Conservation (phyloP, 2,329 filamentous ascomycete genomes). For the Septoria petroselini region DNA sequence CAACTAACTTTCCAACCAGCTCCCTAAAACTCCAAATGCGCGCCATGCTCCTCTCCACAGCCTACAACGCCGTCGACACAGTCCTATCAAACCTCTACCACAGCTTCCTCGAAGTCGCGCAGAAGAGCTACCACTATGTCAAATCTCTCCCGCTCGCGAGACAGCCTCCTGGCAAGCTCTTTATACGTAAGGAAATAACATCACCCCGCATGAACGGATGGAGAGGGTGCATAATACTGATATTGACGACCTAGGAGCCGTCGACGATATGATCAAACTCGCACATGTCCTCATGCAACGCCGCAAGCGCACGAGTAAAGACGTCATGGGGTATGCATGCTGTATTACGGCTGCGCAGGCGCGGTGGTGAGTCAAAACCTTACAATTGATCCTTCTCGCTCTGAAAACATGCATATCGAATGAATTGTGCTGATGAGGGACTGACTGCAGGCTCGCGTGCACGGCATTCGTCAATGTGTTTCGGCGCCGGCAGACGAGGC, state of each 20-base stretch:
- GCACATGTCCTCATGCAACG: constrained; percentile 63
- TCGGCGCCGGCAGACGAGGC: constrained; percentile 66
- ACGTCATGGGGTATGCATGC: constrained; percentile 52
- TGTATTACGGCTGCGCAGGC: constrained; percentile 60
- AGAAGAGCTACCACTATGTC: constrained; percentile 64
- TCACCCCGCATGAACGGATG: neutral
- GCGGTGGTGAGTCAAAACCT: constrained; percentile 52
- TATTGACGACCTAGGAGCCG: constrained; percentile 63
- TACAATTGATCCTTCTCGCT: neutral
- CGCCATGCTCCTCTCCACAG: constrained; percentile 76
- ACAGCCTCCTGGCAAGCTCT: constrained; percentile 58
- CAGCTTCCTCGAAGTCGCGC: constrained; percentile 74
- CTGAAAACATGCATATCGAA: no score
- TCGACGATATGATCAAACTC: constrained; percentile 63
- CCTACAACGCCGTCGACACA: constrained; percentile 67
- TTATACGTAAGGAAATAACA: constrained; percentile 52
- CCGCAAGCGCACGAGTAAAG: constrained; percentile 40
- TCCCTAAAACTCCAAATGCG: constrained; percentile 83
- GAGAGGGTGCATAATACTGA: constrained; percentile 1
- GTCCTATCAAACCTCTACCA: constrained; percentile 71
- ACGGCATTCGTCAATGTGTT: constrained; percentile 69
- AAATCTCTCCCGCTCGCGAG: constrained; percentile 56
- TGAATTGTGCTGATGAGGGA: neutral
- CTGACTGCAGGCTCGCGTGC: constrained; percentile 61
- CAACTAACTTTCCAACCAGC: constrained; percentile 32